Percentiles rank a stretch among this genome's conserved stretches.
Evolutionary conservation across 805 yeast species (phyloP).

Genomic region (Blastobotrys terrestris): DNA sequence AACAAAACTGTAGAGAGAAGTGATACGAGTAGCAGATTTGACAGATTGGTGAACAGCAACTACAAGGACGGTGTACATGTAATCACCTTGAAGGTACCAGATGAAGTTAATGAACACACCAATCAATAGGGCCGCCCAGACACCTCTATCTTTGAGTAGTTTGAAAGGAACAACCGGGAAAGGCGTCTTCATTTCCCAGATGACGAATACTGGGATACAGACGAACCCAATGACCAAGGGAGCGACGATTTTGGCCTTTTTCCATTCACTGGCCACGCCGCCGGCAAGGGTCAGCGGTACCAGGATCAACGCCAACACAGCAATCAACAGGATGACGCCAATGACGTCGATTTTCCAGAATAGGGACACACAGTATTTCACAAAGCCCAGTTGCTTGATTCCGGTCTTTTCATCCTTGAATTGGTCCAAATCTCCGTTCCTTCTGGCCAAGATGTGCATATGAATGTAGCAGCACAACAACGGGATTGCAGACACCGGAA

Average conservation of each 20-base stretch:
- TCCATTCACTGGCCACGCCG: conserved; percentile 52
- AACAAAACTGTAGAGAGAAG: conserved; percentile 56
- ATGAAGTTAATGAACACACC: conserved; percentile 54
- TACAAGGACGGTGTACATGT: conserved; percentile 56
- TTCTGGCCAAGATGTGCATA: conserved; percentile 50
- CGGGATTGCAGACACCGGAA: conserved; percentile 63
- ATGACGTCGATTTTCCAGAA: conserved; percentile 63
- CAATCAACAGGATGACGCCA: conserved; percentile 52
- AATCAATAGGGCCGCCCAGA: conserved; percentile 62
- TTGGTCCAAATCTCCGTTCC: conserved; percentile 44
- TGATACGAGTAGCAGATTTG: conserved; percentile 61
- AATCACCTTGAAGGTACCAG: conserved; percentile 66
- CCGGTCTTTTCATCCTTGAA: conserved; percentile 37
- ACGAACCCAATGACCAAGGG: conserved; percentile 65
- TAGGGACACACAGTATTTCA: conserved; percentile 17
- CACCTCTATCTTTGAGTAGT: conserved; percentile 60
- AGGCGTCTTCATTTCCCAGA: conserved; percentile 55
- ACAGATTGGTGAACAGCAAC: conserved; percentile 56
- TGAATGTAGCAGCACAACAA: conserved; percentile 46
- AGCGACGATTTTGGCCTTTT: conserved; percentile 53
- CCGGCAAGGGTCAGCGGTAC: conserved; percentile 76
- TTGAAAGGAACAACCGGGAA: conserved; percentile 60
- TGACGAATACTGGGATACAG: conserved; percentile 50
- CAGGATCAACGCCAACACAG: conserved; percentile 56
- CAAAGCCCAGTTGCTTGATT: conserved; percentile 34